Base-by-base conservation (phyloP, 768 basidiomycete species). In the Tulasnella sp. region DNA sequence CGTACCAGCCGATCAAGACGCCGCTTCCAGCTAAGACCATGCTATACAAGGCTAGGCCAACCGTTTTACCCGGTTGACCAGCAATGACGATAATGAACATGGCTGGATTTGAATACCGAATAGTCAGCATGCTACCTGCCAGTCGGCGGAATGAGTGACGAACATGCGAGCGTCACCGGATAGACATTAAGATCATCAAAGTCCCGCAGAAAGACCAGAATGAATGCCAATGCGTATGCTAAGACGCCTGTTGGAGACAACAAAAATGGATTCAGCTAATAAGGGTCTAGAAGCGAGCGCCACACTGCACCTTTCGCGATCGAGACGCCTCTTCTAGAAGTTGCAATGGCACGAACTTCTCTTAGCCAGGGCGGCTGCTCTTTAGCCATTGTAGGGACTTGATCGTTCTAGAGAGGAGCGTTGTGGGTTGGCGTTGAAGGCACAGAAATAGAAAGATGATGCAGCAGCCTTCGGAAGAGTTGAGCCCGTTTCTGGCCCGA, bases 61-160 rank as follows among this genome's bases (percentile, higher is more conserved):
- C 51, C 4, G 67, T 55, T 44, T 68, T 65, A 3, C 67, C 68
- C 13, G 68, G 65, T 38, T 51, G 58, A 32, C 65, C 64, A 29
- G 66, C 70, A 48, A 69, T 66, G 13, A 63, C 59, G 13, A 69
- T 58, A 41, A 69, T 67, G 27, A 66, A 60, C 60, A 67, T 67
- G 21, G 64, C 62, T 64, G 29, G 11, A n/a, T 5, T 15, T 19
- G 23, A 0, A 43, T 2, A 1, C 19, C 23, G 42, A 44, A 45
- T 38, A 30, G 32, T 44, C 11, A 38, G 23, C 34, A 38, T 38
- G 34, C 34, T 38, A 7, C 34, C 5, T 15, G 15, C 34, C 15
- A 15, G 7, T 38, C 34, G 34, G 34, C 5, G 34, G 7, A 38
- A 38, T 38, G 5, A 15, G 34, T 38, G 34, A 45, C 63, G 26